Percentiles rank a stretch among this genome's conserved stretches.
phyloP scores from a whole-genome alignment of 2,329 filamentous ascomycete species.

The Fusarium piperis region DNA sequence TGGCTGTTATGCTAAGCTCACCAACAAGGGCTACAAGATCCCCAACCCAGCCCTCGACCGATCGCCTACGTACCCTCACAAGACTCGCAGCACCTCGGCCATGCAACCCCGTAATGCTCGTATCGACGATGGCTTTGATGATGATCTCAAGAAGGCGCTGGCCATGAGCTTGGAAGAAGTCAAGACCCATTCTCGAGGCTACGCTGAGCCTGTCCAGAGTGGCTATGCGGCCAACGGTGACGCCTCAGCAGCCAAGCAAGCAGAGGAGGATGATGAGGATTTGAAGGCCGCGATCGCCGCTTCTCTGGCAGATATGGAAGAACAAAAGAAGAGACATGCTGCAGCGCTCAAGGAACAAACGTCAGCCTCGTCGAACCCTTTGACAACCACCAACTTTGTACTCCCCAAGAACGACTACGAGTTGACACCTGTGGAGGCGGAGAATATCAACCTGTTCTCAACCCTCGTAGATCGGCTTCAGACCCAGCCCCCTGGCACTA shows the following conservation, averaged over 20 bases:
- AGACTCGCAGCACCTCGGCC: constrained; percentile 70
- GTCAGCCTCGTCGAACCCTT: constrained; percentile 51
- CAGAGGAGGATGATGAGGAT: constrained; percentile 91
- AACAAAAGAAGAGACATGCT: constrained; percentile 92
- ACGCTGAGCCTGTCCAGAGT: constrained; percentile 67
- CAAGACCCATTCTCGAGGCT: constrained; percentile 77
- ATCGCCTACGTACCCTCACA: constrained; percentile 63
- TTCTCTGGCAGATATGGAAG: constrained; percentile 95
- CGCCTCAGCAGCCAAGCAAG: constrained; percentile 53
- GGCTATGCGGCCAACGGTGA: constrained; percentile 51
- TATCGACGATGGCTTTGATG: constrained; percentile 91
- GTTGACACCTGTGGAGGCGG: constrained; percentile 89
- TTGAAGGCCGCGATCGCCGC: constrained; percentile 95
- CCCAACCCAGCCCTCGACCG: constrained; percentile 58
- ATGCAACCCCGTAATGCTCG: constrained; percentile 94
- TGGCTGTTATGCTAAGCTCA: constrained; percentile 91
- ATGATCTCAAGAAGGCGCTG: constrained; percentile 90
- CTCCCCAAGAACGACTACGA: constrained; percentile 93
- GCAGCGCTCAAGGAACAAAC: constrained; percentile 84
- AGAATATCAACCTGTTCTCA: constrained; percentile 96
- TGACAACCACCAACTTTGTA: constrained; percentile 59
- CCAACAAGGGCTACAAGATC: constrained; percentile 67
- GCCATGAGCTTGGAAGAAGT: constrained; percentile 98
- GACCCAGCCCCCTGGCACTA: constrained; percentile 94
- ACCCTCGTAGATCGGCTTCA: constrained; percentile 94